Evolutionary conservation across 2,329 filamentous ascomycete species (phyloP), one percentile per base, ranked within the genome.

Genomic region (Nemania serpens): DNA sequence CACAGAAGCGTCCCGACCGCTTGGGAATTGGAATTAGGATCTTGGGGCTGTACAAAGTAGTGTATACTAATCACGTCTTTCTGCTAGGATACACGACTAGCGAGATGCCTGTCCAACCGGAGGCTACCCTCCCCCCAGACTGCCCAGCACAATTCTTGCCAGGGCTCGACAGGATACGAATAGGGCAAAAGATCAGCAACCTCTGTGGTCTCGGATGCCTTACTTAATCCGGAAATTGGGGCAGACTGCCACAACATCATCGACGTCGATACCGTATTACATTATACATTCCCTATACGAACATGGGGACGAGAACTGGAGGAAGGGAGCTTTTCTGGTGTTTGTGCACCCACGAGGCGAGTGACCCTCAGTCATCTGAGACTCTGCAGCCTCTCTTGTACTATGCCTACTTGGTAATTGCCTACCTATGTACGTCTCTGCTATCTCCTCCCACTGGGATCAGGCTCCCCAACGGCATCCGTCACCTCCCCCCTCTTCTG

Each of bases 181-280:
- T 39, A 37, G 20, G 29, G 47, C 7, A 36, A 39, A 43, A 25
- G 56, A 54, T 54, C 49, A 55, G 20, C 54, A 29, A 34, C 36
- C 33, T 51, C 36, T 60, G 56, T 53, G 42, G 59, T 58, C 53
- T 58, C 46, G 57, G 45, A 50, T 58, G 59, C 50, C 60, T 60
- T 58, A 37, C 50, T 51, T 45, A 39, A 29, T 29, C 25, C 7
- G 25, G 25, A 7, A 29, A 29, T 29, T 29, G 25, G 25, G 7
- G 25, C 25, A 7, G 25, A 7, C 7, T 29, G 25, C 25, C 25
- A 29, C 50, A 37, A 45, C 41, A 50, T 37, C 41, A 22, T 39
- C 29, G 42, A 18, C 15, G 42, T 46, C n/a, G 42, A 41, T 6
- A 18, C 39, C 9, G 39, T 17, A 41, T 15, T 9, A 41, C 7